Percentiles rank a stretch among this genome's conserved stretches.
Conservation (phyloP, 2,329 filamentous ascomycete species). For the Beauveria medogensis region DNA sequence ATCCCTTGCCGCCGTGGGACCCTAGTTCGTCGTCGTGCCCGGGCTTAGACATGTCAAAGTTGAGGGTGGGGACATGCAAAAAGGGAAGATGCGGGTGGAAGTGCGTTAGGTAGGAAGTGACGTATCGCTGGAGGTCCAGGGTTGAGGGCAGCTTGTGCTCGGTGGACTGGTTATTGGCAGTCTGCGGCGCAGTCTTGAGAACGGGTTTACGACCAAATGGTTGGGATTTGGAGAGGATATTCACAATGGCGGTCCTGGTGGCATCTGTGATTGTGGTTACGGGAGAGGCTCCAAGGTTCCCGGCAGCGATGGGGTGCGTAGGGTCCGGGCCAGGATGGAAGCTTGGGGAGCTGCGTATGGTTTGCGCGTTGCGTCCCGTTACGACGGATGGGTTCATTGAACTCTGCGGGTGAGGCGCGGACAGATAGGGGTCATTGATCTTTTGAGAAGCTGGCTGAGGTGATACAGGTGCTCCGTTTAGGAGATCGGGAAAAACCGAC, state of each 20-base stretch:
- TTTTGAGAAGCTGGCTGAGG: conserved; percentile 67
- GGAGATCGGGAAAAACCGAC: conserved; percentile 69
- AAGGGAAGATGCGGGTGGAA: conserved; percentile 96
- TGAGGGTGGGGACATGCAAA: conserved; percentile 81
- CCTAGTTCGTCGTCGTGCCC: conserved; percentile 54
- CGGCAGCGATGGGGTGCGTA: conserved; percentile 62
- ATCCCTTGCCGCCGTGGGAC: conserved; percentile 70
- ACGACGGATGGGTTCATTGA: conserved; percentile 66
- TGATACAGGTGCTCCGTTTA: conserved; percentile 64
- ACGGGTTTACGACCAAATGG: conserved; percentile 58
- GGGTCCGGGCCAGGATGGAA: conserved; percentile 62
- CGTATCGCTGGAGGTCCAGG: conserved; percentile 80
- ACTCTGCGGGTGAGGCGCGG: conserved; percentile 65
- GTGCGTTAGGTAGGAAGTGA: conserved; percentile 81
- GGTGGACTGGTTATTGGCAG: conserved; percentile 30
- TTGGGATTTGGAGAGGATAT: conserved; percentile 49
- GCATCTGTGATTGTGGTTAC: conserved; percentile 58
- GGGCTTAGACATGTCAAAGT: conserved; percentile 68
- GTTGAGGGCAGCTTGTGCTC: conserved; percentile 65
- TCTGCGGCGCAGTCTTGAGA: conserved; percentile 43
- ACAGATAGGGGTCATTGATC: conserved; percentile 67
- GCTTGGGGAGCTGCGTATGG: conserved; percentile 52
- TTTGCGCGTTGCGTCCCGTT: conserved; percentile 53
- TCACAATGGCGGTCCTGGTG: conserved; percentile 53
- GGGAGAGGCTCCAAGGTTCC: conserved; percentile 49